Percentiles rank a stretch among this genome's conserved stretches.
Conservation (phyloP, 2,329 filamentous ascomycete species). For the Colletotrichum camelliae region DNA sequence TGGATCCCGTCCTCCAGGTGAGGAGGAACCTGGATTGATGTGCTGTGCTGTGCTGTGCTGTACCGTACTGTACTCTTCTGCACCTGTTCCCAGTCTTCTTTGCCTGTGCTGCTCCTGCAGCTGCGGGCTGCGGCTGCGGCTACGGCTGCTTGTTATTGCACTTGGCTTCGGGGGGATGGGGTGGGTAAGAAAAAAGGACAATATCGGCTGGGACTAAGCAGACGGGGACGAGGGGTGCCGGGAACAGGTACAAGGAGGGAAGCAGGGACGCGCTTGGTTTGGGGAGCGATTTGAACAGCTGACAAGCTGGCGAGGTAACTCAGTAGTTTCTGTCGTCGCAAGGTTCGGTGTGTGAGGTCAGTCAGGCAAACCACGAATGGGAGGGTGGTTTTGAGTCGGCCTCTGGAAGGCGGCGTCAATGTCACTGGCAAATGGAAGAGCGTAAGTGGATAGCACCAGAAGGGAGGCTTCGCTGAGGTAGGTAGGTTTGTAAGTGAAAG, state of each 20-base stretch:
- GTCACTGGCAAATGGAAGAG: neutral
- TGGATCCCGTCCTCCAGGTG: neutral
- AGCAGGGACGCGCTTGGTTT: constrained; percentile 9
- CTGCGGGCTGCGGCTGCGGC: neutral
- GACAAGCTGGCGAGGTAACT: constrained; percentile 15
- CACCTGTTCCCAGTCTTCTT: neutral
- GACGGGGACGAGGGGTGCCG: constrained; percentile 4
- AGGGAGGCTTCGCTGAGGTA: neutral
- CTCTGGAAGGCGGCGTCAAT: neutral
- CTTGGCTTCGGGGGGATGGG: neutral
- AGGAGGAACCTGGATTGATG: neutral
- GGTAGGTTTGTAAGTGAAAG: neutral
- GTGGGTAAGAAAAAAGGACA: constrained; percentile 1
- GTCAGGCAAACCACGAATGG: neutral
- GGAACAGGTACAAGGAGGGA: neutral
- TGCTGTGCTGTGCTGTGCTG: neutral
- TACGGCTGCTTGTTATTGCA: neutral
- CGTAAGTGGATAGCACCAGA: neutral
- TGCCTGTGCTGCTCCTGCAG: neutral
- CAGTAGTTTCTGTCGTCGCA: constrained; percentile 7
- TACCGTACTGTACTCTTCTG: neutral
- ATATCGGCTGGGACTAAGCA: constrained; percentile 1
- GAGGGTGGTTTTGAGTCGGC: neutral
- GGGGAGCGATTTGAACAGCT: constrained; percentile 9
- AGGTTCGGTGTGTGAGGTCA: constrained; percentile 1